Conservation (phyloP, 2,329 filamentous ascomycete genomes). For the Fusarium algeriense region DNA sequence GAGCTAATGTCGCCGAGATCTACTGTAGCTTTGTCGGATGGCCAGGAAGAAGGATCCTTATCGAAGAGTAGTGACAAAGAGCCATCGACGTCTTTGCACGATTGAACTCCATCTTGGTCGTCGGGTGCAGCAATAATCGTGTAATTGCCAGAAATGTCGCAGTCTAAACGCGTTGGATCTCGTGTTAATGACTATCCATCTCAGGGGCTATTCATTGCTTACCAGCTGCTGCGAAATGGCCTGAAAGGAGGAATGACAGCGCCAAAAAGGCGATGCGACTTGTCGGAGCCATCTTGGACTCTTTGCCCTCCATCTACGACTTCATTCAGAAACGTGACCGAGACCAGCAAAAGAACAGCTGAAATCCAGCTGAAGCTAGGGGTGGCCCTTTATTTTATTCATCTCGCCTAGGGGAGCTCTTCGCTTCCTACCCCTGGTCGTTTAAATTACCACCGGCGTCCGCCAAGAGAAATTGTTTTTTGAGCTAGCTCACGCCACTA, state of each 20-base stretch:
- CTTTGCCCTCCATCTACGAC: conserved; percentile 37
- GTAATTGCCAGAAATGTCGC: conserved; percentile 46
- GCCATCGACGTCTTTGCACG: conserved; percentile 45
- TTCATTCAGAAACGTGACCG: conserved; percentile 19
- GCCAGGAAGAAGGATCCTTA: conserved; percentile 41
- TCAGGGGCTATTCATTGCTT: conserved; percentile 7
- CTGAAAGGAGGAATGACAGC: conserved; percentile 42
- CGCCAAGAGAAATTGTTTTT: conserved; percentile 35
- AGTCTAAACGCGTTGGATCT: conserved; percentile 31
- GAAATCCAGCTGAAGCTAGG: conserved; percentile 11
- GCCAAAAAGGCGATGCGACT: conserved; percentile 43
- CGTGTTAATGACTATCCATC: conserved; percentile 2
- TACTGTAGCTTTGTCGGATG: conserved; percentile 39
- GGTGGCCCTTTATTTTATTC: conserved; percentile 42
- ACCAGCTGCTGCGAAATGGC: conserved; percentile 42
- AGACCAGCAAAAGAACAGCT: conserved; percentile 13
- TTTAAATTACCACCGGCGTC: conserved; percentile 29
- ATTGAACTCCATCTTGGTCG: conserved; percentile 36
- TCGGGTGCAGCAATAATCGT: conserved; percentile 45
- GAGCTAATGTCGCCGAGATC: conserved; percentile 43
- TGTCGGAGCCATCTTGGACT: conserved; percentile 42
- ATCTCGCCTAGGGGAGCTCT: conserved; percentile 33
- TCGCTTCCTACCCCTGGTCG: conserved; percentile 18
- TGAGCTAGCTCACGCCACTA: conserved; percentile 43
- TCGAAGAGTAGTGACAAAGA: conserved; percentile 47